A percentile compares a stretch with the other conserved stretches of the same genome.
These are phyloP conservation scores for Ambrosia hybrid DNA, from an alignment of 140 eudicot genomes.

Conservation along the genomic window DNA sequence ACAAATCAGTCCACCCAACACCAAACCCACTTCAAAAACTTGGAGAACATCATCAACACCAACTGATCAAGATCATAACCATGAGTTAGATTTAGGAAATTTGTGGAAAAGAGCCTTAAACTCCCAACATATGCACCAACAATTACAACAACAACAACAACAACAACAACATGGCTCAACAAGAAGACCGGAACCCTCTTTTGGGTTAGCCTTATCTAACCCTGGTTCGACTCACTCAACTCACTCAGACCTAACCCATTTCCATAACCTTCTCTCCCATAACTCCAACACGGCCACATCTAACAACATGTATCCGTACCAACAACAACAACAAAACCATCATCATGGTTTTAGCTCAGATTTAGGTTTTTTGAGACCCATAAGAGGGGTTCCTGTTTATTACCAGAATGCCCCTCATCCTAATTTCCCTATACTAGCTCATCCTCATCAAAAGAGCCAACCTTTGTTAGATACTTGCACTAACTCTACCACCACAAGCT, in stretches of 20 bases:
- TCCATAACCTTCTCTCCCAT: constrained; percentile 31
- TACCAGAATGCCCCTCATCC: constrained; percentile 73
- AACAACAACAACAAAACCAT: constrained; percentile 40
- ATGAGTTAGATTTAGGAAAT: constrained; percentile 63
- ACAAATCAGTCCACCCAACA: constrained; percentile 89
- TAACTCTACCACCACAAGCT: constrained; percentile 33
- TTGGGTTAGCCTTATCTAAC: constrained; percentile 50
- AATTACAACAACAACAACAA: background rate
- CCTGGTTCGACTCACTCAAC: constrained; percentile 19
- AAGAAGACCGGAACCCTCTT: constrained; percentile 39
- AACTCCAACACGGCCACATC: constrained; percentile 38
- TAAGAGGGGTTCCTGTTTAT: constrained; percentile 92
- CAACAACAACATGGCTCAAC: constrained; percentile 28
- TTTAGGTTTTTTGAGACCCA: constrained; percentile 68
- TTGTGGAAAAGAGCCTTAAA: constrained; percentile 71
- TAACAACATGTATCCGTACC: constrained; percentile 30
- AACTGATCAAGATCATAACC: constrained; percentile 33
- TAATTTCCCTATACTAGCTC: constrained; percentile 47
- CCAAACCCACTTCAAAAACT: constrained; percentile 52
- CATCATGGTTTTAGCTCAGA: constrained; percentile 57
- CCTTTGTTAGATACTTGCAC: constrained; percentile 33
- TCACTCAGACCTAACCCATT: constrained; percentile 24
- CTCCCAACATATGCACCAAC: constrained; percentile 43
- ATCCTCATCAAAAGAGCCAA: constrained; percentile 41
- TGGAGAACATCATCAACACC: constrained; percentile 48